These are phyloP conservation scores for Asterophora parasitica DNA, from an alignment of 768 basidiomycete genomes.

Conservation along the genomic window DNA sequence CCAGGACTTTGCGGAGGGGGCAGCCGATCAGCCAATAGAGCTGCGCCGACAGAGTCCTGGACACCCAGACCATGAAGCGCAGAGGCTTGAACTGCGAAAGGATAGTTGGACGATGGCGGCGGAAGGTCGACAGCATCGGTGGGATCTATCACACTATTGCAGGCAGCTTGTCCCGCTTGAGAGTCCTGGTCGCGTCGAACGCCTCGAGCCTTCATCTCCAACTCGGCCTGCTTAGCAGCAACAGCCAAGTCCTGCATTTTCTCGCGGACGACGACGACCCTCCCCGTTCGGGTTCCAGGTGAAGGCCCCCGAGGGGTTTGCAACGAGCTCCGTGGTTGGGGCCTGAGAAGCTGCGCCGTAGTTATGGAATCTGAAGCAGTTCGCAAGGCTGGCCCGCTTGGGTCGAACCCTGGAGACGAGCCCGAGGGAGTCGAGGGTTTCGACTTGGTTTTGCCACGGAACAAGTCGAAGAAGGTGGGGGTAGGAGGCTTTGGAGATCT, in stretches of 20 bases:
- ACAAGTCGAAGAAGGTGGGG: conserved; percentile 66
- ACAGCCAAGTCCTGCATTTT: conserved; percentile 65
- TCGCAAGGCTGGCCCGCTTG: conserved; percentile 45
- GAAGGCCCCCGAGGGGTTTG: conserved; percentile 32
- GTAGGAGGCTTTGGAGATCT: conserved; percentile 36
- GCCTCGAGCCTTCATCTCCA: conserved; percentile 58
- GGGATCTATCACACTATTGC: conserved; percentile 69
- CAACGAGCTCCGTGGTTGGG: conserved; percentile 31
- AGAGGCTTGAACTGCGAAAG: conserved; percentile 72
- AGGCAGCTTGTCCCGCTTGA: conserved; percentile 31
- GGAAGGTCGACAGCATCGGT: conserved; percentile 82
- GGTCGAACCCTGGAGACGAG: conserved; percentile 29
- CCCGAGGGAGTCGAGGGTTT: conserved; percentile 52
- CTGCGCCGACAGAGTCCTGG: conserved; percentile 71
- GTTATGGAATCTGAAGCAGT: conserved; percentile 65
- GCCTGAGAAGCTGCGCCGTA: conserved; percentile 29
- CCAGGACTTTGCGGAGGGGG: conserved; percentile 64
- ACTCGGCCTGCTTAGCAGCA: conserved; percentile 74
- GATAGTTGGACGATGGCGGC: conserved; percentile 60
- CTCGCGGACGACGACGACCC: conserved; percentile 82
- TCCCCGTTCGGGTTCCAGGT: conserved; percentile 36
- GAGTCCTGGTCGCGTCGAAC: conserved; percentile 41
- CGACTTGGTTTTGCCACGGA: conserved; percentile 64
- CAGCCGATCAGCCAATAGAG: conserved; percentile 67
- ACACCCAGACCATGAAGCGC: conserved; percentile 69